Evolutionary conservation across 2,329 filamentous ascomycete genomes (phyloP).

Genomic region (Tolypocladium amazonense): DNA sequence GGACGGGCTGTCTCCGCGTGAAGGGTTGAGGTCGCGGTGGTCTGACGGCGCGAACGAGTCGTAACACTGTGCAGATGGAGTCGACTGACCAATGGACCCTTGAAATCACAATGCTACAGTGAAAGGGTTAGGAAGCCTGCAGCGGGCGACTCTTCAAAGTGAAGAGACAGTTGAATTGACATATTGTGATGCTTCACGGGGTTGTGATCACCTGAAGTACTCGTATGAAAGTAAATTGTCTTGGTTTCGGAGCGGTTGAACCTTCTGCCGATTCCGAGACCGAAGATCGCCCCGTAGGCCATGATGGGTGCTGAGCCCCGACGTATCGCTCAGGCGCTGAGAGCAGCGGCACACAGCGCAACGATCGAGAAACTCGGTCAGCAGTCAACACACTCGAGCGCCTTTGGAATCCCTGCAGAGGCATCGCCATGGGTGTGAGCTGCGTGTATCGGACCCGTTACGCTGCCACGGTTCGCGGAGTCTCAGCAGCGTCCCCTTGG

Average conservation of each 20-base stretch:
- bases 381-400: not conserved
- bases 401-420: not conserved
- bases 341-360: not conserved
- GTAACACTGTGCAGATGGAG: not conserved
- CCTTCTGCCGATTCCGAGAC: not conserved
- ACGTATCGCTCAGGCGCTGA: not conserved
- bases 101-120: not conserved
- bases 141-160: not conserved
- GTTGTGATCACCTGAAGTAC: not conserved
- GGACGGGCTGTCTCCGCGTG: not conserved
- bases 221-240: not conserved
- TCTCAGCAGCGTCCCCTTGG: not conserved
- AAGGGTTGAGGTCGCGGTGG: not conserved
- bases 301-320: too few relatives aligned
- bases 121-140: too few relatives aligned
- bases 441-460: not conserved
- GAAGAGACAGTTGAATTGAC: too few relatives aligned
- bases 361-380: not conserved
- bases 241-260: not conserved
- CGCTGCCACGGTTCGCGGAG: not conserved
- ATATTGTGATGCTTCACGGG: not conserved
- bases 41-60: too few relatives aligned
- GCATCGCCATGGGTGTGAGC: not conserved
- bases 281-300: not conserved
- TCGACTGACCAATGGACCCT: not conserved